A percentile compares a stretch with the other conserved stretches of the same genome.
These are phyloP conservation scores for Prunus persica DNA, from an alignment of 306 rosid genomes.

Conservation along the genomic window DNA sequence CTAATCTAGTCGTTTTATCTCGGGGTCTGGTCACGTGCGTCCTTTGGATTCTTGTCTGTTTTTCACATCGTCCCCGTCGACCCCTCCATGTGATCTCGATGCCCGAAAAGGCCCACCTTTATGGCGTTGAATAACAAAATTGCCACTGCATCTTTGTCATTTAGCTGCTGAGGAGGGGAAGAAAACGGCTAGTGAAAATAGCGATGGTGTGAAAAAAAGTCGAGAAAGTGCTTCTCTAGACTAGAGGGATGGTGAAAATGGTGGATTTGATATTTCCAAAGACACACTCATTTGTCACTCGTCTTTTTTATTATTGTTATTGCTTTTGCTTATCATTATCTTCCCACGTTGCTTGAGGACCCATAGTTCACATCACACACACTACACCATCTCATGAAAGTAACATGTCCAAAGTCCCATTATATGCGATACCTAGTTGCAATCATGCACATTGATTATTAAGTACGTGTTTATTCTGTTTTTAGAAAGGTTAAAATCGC, in stretches of 20 bases:
- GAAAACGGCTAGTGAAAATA: not conserved
- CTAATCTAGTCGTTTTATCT: not conserved
- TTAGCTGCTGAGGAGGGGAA: not conserved
- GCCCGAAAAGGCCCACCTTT: slow-evolving; percentile 19
- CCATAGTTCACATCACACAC: not conserved
- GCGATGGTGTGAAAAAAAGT: not conserved
- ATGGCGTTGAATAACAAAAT: slow-evolving; percentile 19
- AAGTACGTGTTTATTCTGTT: too few species aligned
- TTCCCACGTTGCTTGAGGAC: slow-evolving; percentile 1
- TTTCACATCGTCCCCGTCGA: slow-evolving; percentile 14
- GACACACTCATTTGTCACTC: not conserved
- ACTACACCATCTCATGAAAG: not conserved
- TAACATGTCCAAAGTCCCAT: not conserved
- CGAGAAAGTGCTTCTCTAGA: not conserved
- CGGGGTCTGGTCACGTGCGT: slow-evolving; percentile 31
- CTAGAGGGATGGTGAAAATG: slow-evolving; percentile 19
- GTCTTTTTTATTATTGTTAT: not conserved
- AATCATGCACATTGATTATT: too few species aligned
- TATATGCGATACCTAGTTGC: too few species aligned
- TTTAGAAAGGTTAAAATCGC: too few species aligned
- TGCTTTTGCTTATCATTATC: not conserved
- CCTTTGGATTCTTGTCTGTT: slow-evolving; percentile 32
- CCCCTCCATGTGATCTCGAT: slow-evolving; percentile 42
- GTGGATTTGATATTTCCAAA: slow-evolving; percentile 30
- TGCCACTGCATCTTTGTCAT: slow-evolving; percentile 21